These are phyloP conservation scores for Scutellaria galericulata DNA, from an alignment of 257 asterid species.

Conservation along the genomic window DNA sequence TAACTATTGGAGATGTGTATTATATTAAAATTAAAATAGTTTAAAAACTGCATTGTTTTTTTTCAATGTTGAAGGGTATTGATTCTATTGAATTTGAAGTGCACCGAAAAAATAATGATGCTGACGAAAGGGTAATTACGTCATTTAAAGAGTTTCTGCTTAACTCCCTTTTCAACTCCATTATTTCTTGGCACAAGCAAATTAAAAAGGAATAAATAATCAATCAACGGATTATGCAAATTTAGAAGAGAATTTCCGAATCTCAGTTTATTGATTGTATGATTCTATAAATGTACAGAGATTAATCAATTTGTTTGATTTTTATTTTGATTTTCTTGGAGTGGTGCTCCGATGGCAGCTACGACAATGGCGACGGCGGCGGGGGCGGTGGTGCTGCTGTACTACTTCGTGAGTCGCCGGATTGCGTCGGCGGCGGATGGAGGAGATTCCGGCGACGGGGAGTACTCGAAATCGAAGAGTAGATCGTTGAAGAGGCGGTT, in stretches of 20 bases:
- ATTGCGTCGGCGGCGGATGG: constrained; percentile 47
- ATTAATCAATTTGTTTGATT: not conserved
- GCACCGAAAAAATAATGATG: not conserved
- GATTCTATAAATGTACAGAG: constrained; percentile 21
- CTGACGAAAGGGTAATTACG: constrained; percentile 23
- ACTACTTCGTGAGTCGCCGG: constrained; percentile 69
- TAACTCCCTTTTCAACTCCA: constrained; percentile 35
- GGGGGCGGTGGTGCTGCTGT: constrained; percentile 74
- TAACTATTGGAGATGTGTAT: too few relatives aligned
- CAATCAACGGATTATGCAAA: constrained; percentile 26
- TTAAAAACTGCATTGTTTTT: too few relatives aligned
- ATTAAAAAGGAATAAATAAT: constrained; percentile 5
- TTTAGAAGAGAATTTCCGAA: not conserved
- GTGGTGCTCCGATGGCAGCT: constrained; percentile 64
- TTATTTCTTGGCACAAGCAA: constrained; percentile 13
- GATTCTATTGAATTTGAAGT: too few relatives aligned
- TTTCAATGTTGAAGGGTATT: too few relatives aligned
- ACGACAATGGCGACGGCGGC: constrained; percentile 89
- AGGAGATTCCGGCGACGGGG: constrained; percentile 50
- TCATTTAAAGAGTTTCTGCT: constrained; percentile 26
- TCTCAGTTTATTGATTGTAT: constrained; percentile 19
- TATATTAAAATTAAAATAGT: too few relatives aligned
- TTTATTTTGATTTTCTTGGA: constrained; percentile 34
- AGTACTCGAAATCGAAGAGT: constrained; percentile 54
- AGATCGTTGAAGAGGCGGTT: constrained; percentile 66